phyloP scores from a whole-genome alignment of 306 rosid species.

The Citrullus colocynthis region DNA sequence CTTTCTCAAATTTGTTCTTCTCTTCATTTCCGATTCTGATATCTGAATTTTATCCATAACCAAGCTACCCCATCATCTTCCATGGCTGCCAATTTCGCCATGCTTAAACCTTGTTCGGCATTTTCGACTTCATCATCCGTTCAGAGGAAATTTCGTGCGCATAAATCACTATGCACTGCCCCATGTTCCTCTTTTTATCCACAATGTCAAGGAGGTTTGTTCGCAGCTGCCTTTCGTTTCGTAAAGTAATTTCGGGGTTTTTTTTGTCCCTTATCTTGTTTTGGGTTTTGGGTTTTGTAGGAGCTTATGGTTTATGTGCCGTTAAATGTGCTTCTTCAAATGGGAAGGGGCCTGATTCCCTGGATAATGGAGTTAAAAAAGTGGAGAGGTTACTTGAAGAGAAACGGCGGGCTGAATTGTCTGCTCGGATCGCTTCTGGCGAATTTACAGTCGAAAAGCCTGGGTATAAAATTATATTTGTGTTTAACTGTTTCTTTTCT shows the following conservation, averaged over 20 bases:
- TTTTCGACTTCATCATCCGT: conserved; percentile 20
- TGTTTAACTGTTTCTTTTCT: neutral
- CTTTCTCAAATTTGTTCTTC: neutral
- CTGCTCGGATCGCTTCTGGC: conserved; percentile 70
- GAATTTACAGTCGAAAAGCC: conserved; percentile 57
- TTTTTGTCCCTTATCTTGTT: neutral
- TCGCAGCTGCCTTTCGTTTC: neutral
- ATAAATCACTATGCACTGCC: conserved; percentile 16
- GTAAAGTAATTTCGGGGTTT: neutral
- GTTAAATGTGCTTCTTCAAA: conserved; percentile 48
- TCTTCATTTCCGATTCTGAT: neutral
- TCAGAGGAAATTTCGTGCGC: conserved; percentile 16
- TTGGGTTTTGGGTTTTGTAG: conserved; percentile 24
- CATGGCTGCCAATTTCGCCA: conserved; percentile 47
- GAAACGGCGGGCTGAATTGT: conserved; percentile 53
- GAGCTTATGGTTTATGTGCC: conserved; percentile 18
- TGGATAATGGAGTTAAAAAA: conserved; percentile 22
- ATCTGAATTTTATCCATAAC: neutral
- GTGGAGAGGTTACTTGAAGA: conserved; percentile 29
- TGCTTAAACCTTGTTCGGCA: conserved; percentile 27
- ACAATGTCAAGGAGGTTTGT: conserved; percentile 29
- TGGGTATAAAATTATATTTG: conserved; percentile 27
- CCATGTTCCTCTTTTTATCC: conserved; percentile 15
- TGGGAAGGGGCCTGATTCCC: conserved; percentile 54
- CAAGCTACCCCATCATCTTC: conserved; percentile 3